Conservation (phyloP, 345 rosid species). For the Citropsis articulata region DNA sequence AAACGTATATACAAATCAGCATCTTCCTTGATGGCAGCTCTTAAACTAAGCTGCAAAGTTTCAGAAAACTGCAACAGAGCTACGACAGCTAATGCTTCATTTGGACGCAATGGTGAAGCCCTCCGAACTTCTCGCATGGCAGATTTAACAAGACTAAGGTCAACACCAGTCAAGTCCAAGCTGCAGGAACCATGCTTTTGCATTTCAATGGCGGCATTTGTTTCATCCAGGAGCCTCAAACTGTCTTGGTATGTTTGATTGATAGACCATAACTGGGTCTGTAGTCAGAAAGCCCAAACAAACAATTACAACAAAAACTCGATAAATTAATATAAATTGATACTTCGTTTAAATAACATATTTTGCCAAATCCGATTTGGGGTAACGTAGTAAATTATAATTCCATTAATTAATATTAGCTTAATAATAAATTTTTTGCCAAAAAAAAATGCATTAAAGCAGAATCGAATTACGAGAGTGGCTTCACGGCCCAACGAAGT, state of each 20-base stretch:
- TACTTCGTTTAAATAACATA: no score
- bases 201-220: constrained; percentile 78
- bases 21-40: constrained; percentile 67
- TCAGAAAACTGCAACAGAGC: constrained; percentile 55
- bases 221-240: constrained; percentile 69
- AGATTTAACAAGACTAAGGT: constrained; percentile 54
- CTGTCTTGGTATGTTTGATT: constrained; percentile 60
- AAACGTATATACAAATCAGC: constrained; percentile 62
- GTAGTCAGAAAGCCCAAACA: background rate
- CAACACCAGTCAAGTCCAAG: constrained; percentile 56
- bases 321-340: no score
- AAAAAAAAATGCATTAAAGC: background rate
- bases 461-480: constrained; percentile 29
- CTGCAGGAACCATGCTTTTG: constrained; percentile 59
- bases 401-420: no score
- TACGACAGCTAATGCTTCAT: constrained; percentile 66
- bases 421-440: no score
- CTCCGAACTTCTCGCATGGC: constrained; percentile 47
- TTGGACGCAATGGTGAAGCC: constrained; percentile 40
- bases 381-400: no score
- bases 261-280: constrained; percentile 57
- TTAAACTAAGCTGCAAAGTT: constrained; percentile 60
- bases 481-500: constrained; percentile 78
- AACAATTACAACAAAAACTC: background rate
- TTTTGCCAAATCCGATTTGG: no score